Conservation (phyloP, 768 basidiomycete species). For the Wakefieldia striispora region DNA sequence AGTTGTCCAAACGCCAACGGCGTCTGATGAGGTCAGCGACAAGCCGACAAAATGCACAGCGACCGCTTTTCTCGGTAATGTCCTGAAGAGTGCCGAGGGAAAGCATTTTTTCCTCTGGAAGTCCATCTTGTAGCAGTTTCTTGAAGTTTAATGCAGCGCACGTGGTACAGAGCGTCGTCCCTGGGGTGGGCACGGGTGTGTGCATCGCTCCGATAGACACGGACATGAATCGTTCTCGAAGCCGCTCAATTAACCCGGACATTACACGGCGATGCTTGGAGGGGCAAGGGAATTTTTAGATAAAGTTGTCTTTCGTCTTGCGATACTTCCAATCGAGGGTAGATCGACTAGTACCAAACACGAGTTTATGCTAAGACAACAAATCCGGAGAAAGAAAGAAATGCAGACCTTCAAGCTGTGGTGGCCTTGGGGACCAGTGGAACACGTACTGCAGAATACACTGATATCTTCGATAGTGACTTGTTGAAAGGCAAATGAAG, state of each 20-base stretch:
- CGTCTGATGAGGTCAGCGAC: conserved; percentile 5
- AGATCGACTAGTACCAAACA: too few species aligned
- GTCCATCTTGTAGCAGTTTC: conserved; percentile 12
- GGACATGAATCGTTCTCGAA: background rate
- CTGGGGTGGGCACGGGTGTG: background rate
- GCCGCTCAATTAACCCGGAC: conserved; percentile 4
- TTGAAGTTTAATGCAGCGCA: conserved; percentile 11
- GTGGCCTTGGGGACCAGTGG: too few species aligned
- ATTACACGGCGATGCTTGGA: background rate
- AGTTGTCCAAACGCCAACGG: conserved; percentile 16
- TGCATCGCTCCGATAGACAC: background rate
- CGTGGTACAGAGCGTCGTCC: conserved; percentile 5
- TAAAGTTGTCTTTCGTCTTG: background rate
- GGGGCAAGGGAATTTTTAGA: too few species aligned
- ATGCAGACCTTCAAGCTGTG: too few species aligned
- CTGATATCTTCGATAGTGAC: too few species aligned
- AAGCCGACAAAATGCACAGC: conserved; percentile 18
- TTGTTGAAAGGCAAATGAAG: conserved; percentile 13
- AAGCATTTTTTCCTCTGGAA: background rate
- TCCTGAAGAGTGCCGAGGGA: conserved; percentile 9
- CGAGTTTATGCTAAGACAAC: too few species aligned
- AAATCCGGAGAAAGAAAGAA: too few species aligned
- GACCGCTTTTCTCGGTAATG: conserved; percentile 2
- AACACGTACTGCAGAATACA: too few species aligned
- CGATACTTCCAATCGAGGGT: too few species aligned